Evolutionary conservation across 129 eudicot genomes (phyloP).

Genomic region (Sambucus nigra): DNA sequence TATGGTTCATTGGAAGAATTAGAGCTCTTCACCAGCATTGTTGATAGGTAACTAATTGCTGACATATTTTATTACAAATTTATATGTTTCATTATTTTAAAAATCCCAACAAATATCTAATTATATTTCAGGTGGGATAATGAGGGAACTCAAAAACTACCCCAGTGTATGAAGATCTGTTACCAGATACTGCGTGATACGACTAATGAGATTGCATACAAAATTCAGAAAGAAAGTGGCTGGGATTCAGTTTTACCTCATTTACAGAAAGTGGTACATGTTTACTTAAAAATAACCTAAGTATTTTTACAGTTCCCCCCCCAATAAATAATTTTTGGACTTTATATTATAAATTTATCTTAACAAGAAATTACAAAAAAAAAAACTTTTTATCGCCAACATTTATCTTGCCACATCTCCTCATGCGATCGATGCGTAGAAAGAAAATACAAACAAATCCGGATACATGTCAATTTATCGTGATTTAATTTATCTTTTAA

Average conservation of each 20-base stretch:
- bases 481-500: no score
- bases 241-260: slow-evolving; percentile 10
- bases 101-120: background rate
- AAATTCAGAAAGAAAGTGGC: slow-evolving; percentile 20
- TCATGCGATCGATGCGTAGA: no score
- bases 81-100: background rate
- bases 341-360: no score
- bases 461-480: no score
- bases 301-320: no score
- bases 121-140: slow-evolving; percentile 25
- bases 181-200: slow-evolving; percentile 21
- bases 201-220: slow-evolving; percentile 21
- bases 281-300: no score
- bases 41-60: slow-evolving; percentile 22
- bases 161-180: slow-evolving; percentile 36
- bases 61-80: background rate
- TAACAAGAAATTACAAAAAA: no score
- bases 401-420: no score
- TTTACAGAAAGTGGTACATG: slow-evolving; percentile 22
- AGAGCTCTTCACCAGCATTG: slow-evolving; percentile 25
- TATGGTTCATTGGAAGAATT: slow-evolving; percentile 34
- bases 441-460: no score
- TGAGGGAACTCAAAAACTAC: slow-evolving; percentile 15
- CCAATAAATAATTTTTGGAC: no score
- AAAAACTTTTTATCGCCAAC: no score